Evolutionary conservation across 345 rosid genomes (phyloP).

Genomic region (Kandelia obovata): DNA sequence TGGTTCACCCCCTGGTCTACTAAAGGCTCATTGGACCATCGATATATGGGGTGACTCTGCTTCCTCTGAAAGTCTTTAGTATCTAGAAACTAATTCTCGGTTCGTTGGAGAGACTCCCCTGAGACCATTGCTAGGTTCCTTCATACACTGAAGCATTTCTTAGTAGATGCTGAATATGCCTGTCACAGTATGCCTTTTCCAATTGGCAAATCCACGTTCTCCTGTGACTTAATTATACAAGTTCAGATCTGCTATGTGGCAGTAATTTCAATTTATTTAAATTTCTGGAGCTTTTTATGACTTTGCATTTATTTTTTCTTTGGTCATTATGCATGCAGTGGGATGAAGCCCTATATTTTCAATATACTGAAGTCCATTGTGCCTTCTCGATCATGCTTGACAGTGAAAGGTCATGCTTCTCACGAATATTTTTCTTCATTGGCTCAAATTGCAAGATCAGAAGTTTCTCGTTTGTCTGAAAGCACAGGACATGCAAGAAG

Average conservation of each 20-base stretch:
- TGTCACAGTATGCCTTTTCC: background rate
- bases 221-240: too few species aligned
- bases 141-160: background rate
- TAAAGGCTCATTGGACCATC: too few species aligned
- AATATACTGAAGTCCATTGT: slow-evolving; percentile 48
- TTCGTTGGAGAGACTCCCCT: too few species aligned
- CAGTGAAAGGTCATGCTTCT: slow-evolving; percentile 55
- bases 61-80: too few species aligned
- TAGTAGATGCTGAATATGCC: background rate
- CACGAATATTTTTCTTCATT: slow-evolving; percentile 73
- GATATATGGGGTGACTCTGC: too few species aligned
- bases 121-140: background rate
- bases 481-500: slow-evolving; percentile 32
- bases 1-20: too few species aligned
- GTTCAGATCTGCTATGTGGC: too few species aligned
- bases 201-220: too few species aligned
- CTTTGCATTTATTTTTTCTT: background rate
- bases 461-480: slow-evolving; percentile 50
- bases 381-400: slow-evolving; percentile 48
- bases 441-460: slow-evolving; percentile 60
- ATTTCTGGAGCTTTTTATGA: background rate
- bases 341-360: slow-evolving; percentile 32
- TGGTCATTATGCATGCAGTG: slow-evolving; percentile 45
- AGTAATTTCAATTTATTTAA: background rate
- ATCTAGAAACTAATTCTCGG: too few species aligned